These are phyloP conservation scores for Melaleuca alternifolia DNA, from an alignment of 345 rosid species.

Conservation along the genomic window DNA sequence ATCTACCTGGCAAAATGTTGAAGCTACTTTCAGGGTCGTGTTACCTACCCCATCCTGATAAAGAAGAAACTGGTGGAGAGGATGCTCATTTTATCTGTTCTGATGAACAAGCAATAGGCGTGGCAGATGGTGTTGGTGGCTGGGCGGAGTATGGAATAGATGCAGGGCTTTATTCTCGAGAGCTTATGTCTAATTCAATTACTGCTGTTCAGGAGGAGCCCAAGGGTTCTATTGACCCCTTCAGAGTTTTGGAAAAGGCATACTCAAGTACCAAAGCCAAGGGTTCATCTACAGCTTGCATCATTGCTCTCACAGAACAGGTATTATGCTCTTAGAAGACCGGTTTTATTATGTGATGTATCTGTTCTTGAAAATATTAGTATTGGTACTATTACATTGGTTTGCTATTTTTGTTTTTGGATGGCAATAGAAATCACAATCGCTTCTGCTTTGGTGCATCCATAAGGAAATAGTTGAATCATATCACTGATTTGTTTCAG, in stretches of 20 bases:
- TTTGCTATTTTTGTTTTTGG: neutral
- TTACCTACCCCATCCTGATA: constrained; percentile 96
- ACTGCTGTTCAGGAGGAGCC: constrained; percentile 80
- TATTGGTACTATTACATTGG: neutral
- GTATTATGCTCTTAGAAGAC: constrained; percentile 10
- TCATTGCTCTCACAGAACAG: constrained; percentile 81
- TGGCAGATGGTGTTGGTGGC: constrained; percentile 99
- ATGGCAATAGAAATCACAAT: neutral
- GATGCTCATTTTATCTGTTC: constrained; percentile 93
- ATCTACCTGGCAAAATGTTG: constrained; percentile 31
- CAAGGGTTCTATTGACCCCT: constrained; percentile 73
- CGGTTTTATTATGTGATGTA: neutral
- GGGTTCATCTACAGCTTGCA: constrained; percentile 97
- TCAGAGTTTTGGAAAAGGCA: constrained; percentile 87
- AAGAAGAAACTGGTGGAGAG: constrained; percentile 98
- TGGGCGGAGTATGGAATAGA: constrained; percentile 95
- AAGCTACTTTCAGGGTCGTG: constrained; percentile 85
- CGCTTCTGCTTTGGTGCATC: neutral
- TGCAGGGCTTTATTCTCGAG: constrained; percentile 76
- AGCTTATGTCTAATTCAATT: constrained; percentile 90
- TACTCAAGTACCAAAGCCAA: constrained; percentile 75
- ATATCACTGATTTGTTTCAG: neutral
- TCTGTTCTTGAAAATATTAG: neutral
- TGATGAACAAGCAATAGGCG: constrained; percentile 81
- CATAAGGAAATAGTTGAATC: neutral